Evolutionary conservation across 2,329 filamentous ascomycete genomes (phyloP), one percentile per base, ranked within the genome.

Genomic region (Dactylellina drechsleri): DNA sequence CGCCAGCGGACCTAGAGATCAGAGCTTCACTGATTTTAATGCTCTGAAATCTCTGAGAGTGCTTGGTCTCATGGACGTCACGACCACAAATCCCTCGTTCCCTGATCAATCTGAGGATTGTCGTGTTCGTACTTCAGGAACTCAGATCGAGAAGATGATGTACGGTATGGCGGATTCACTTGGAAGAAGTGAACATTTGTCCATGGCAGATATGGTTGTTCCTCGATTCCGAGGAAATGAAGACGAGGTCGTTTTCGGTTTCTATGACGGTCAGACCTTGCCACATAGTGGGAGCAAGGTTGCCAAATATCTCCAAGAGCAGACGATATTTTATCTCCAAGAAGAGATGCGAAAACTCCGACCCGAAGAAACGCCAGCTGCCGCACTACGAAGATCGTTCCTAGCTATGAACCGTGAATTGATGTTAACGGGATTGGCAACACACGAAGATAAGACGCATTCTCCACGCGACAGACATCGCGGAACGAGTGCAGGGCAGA

Each of bases 121-220:
- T 74, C 91, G 95, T 85, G 92, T 99, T 66, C 89, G 95, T 80
- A 98, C 95, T n/a, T 96, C 95, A 28, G 93, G 93, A n/a, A 97
- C 94, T 0, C 84, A 94, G 66, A 93, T 96, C 18, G 94, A 94
- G 1, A 90, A 92, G 36, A 87, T 99, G 82, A 90, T 92, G 0
- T 99, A 99, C 80, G 95, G 95, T 76, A 97, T 99, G 93, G 95
- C 95, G 6, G 95, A 99, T 82, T 96, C 92, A 13, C 85, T 99
- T 13, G 95, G 95, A 45, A 91, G 89, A 80, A 93, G 94, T 79
- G 95, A 99, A 82, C 95, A 99, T 81, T 84, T 99, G 60, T 98
- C 95, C 4, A 97, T 93, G 1, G 90, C 98, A 72, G 95, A 99
- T 81, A 90, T 99, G 83, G 92, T 99, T 18, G 92, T 98, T 31